Percentiles rank a stretch among this genome's conserved stretches.
These are phyloP conservation scores for Phyllostachys edulis DNA, from an alignment of 176 grass and related monocot genomes.

Conservation along the genomic window DNA sequence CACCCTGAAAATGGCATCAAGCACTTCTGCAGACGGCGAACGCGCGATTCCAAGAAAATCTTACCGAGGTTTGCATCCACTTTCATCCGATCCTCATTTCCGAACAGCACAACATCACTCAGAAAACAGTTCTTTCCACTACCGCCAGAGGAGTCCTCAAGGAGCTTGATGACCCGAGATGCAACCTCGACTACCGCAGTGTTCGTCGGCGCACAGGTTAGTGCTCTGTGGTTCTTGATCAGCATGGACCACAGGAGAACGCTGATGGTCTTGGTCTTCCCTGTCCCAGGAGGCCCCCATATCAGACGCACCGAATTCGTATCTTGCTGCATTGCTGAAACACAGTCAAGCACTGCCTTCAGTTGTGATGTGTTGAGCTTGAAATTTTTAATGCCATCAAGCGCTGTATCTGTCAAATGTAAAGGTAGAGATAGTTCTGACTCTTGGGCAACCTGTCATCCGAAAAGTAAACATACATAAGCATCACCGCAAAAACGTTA, in stretches of 20 bases:
- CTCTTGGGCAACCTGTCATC: background rate
- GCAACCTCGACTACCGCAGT: conserved; percentile 66
- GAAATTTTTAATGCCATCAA: background rate
- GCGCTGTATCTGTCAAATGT: background rate
- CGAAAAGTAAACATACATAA: background rate
- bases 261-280: conserved; percentile 85
- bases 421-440: background rate
- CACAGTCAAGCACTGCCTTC: conserved; percentile 43
- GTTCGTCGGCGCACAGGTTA: conserved; percentile 83
- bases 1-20: conserved; percentile 46
- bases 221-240: conserved; percentile 40
- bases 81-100: conserved; percentile 54
- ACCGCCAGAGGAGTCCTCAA: background rate
- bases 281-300: conserved; percentile 71
- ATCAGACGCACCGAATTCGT: conserved; percentile 42
- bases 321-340: conserved; percentile 13
- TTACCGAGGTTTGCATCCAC: conserved; percentile 10
- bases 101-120: conserved; percentile 64
- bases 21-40: conserved; percentile 29
- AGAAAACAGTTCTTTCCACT: background rate
- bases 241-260: conserved; percentile 48
- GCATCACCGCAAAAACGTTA: background rate
- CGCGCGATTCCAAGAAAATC: conserved; percentile 56
- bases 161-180: conserved; percentile 32
- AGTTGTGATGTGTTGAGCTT: conserved; percentile 51